Conservation (phyloP, 148 eudicot genomes). For the Camellia sinensis region DNA sequence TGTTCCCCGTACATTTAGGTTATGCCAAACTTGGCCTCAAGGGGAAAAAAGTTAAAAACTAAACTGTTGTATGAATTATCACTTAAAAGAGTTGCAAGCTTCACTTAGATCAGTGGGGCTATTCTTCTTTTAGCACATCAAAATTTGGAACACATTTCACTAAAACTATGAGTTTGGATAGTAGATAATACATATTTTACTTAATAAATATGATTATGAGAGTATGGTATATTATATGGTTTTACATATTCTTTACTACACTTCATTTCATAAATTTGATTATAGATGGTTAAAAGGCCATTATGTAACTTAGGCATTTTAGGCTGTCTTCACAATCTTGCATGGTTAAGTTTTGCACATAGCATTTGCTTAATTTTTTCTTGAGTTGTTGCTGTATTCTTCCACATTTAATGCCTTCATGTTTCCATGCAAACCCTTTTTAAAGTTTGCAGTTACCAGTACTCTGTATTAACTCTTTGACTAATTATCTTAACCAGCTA, state of each 20-base stretch:
- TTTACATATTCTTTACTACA: not conserved
- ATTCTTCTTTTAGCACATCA: not conserved
- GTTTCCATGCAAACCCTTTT: constrained; percentile 4
- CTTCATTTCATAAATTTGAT: not conserved
- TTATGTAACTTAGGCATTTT: not conserved
- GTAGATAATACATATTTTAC: not conserved
- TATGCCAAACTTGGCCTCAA: too few species aligned
- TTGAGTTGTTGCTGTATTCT: not conserved
- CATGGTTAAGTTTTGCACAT: not conserved
- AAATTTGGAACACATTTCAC: not conserved
- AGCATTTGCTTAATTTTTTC: not conserved
- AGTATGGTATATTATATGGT: not conserved
- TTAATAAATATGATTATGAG: not conserved
- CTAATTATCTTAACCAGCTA: not conserved
- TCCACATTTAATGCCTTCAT: not conserved
- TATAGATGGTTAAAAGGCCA: not conserved
- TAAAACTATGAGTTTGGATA: not conserved
- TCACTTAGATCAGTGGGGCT: not conserved
- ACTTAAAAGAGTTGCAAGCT: not conserved
- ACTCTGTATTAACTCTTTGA: not conserved
- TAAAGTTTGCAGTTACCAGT: not conserved
- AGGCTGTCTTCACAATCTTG: not conserved
- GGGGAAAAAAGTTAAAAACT: not conserved
- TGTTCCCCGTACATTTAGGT: too few species aligned
- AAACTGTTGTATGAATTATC: not conserved